A percentile compares a stretch with the other conserved stretches of the same genome.
These are phyloP conservation scores for Noccaea caerulescens DNA, from an alignment of 345 rosid genomes.

Conservation along the genomic window DNA sequence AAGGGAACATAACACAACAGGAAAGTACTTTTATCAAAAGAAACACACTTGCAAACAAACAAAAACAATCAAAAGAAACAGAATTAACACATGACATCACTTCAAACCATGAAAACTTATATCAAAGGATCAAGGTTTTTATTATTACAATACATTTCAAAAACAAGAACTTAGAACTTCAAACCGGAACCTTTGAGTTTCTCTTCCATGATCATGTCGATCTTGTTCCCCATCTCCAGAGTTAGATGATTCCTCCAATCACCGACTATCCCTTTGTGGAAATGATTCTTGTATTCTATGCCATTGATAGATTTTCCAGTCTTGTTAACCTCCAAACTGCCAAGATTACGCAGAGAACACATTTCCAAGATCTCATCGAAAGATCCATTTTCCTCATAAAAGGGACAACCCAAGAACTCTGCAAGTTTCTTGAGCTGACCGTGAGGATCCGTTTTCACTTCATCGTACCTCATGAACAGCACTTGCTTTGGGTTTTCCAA, in stretches of 20 bases:
- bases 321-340: neutral
- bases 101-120: too few relatives aligned
- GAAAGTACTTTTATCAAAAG: too few relatives aligned
- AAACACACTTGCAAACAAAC: too few relatives aligned
- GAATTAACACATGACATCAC: too few relatives aligned
- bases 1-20: too few relatives aligned
- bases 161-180: neutral
- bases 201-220: neutral
- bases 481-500: constrained; percentile 45
- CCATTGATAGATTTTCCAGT: neutral
- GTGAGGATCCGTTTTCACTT: constrained; percentile 40
- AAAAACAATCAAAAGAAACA: too few relatives aligned
- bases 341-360: neutral
- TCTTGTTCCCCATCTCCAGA: neutral
- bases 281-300: neutral
- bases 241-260: neutral
- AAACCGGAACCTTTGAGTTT: neutral
- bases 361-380: constrained; percentile 31
- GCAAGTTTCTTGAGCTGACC: constrained; percentile 42
- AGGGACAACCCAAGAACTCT: constrained; percentile 48
- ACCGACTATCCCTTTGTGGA: neutral
- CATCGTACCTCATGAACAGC: constrained; percentile 55
- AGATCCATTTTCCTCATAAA: constrained; percentile 38
- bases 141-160: too few relatives aligned
- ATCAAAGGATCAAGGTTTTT: too few relatives aligned